A percentile compares a stretch with the other conserved stretches of the same genome.
These are phyloP conservation scores for Moricandia arvensis DNA, from an alignment of 345 rosid genomes.

Conservation along the genomic window DNA sequence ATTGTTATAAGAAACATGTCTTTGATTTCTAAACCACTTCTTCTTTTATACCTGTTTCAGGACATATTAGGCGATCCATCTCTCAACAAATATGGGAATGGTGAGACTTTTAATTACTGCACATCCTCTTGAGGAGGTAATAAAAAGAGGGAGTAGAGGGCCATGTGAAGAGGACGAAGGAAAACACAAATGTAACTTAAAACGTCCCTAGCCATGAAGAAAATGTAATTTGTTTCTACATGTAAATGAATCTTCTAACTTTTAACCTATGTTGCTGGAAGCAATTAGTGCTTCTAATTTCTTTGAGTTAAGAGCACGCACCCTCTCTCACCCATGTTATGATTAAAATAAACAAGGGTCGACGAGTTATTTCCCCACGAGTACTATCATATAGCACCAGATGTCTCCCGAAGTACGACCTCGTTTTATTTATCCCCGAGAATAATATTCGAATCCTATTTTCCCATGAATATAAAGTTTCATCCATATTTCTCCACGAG, in stretches of 20 bases:
- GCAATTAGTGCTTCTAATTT: background rate
- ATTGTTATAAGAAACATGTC: background rate
- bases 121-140: background rate
- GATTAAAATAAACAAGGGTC: too few species aligned
- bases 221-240: too few species aligned
- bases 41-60: background rate
- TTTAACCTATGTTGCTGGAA: background rate
- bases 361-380: too few species aligned
- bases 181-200: too few species aligned
- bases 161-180: background rate
- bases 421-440: too few species aligned
- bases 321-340: too few species aligned
- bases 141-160: background rate
- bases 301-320: background rate
- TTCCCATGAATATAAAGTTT: too few species aligned
- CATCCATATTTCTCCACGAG: too few species aligned
- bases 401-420: too few species aligned
- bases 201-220: background rate
- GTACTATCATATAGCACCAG: too few species aligned
- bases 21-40: slow-evolving; percentile 2
- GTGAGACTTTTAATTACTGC: slow-evolving; percentile 2
- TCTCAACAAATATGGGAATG: background rate
- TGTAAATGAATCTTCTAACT: background rate
- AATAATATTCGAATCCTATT: too few species aligned
- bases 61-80: slow-evolving; percentile 18